Percentiles rank a stretch among this genome's conserved stretches.
phyloP scores from a whole-genome alignment of 179 eudicot species.

The Pouteria campechiana region DNA sequence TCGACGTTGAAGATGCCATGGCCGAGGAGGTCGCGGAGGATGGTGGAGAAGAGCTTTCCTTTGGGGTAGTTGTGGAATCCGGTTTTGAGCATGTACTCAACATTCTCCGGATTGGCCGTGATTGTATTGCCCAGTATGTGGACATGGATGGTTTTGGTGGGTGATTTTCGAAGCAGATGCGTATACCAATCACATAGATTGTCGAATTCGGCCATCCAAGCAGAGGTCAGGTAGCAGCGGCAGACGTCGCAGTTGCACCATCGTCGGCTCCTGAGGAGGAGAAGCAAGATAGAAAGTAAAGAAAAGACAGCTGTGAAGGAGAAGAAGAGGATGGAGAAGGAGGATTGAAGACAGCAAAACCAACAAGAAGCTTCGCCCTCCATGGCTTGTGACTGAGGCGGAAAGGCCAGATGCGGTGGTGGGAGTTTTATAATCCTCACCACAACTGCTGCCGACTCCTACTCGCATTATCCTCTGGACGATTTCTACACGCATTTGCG shows the following conservation, averaged over 20 bases:
- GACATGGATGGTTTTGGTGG: slow-evolving; percentile 49
- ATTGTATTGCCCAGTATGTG: slow-evolving; percentile 54
- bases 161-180: slow-evolving; percentile 47
- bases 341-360: slow-evolving; percentile 3
- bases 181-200: slow-evolving; percentile 74
- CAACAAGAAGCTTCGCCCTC: slow-evolving; percentile 12
- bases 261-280: slow-evolving; percentile 11
- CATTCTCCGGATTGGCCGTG: slow-evolving; percentile 51
- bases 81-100: slow-evolving; percentile 71
- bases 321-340: slow-evolving; percentile 3
- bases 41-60: slow-evolving; percentile 48
- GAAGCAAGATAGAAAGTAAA: slow-evolving; percentile 1
- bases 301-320: slow-evolving; percentile 1
- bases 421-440: not conserved
- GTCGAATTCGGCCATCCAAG: slow-evolving; percentile 30
- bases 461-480: not conserved
- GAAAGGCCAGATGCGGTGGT: not conserved
- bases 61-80: slow-evolving; percentile 60
- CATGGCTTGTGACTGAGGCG: slow-evolving; percentile 6
- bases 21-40: slow-evolving; percentile 65
- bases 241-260: slow-evolving; percentile 55
- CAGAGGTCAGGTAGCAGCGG: slow-evolving; percentile 26
- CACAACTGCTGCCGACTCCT: not conserved
- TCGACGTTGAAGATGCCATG: slow-evolving; percentile 75
- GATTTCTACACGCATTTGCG: too few relatives aligned